A percentile compares a stretch with the other conserved stretches of the same genome.
These are phyloP conservation scores for Schizochytrium sp. DNA, from an alignment of 108 stramenopile species.

Conservation along the genomic window DNA sequence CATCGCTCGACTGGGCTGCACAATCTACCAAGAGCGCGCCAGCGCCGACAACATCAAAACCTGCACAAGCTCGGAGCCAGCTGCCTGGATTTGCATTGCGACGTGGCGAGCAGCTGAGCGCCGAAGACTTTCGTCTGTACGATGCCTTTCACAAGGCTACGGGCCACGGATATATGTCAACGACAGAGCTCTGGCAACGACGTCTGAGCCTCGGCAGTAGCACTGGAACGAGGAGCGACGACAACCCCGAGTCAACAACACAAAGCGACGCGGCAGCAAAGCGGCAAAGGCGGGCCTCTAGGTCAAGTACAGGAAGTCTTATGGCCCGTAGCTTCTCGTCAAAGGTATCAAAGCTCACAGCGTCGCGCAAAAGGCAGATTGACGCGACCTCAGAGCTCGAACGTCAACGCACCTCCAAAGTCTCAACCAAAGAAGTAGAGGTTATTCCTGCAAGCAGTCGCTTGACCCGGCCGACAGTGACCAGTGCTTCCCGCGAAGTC, in stretches of 20 bases:
- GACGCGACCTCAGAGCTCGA: too few species aligned
- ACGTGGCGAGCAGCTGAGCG: background rate
- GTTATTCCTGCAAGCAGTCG: background rate
- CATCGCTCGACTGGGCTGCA: background rate
- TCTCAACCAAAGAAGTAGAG: background rate
- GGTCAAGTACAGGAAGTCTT: too few species aligned
- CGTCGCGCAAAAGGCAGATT: too few species aligned
- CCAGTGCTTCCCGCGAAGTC: background rate
- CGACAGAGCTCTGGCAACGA: background rate
- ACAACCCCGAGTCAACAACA: too few species aligned
- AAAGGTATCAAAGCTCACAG: too few species aligned
- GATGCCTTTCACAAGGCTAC: background rate
- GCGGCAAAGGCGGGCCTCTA: too few species aligned
- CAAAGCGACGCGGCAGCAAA: too few species aligned
- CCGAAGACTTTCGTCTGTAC: background rate
- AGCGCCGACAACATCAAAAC: too few species aligned
- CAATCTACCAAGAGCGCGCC: background rate
- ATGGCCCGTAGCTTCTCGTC: too few species aligned
- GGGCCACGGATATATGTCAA: background rate
- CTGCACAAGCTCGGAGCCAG: too few species aligned
- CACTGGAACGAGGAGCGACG: too few species aligned
- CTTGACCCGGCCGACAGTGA: background rate
- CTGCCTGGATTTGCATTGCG: background rate
- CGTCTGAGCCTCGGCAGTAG: background rate
- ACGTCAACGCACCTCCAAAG: too few species aligned